Evolutionary conservation across 1,284 basidiomycete genomes (phyloP).

Genomic region (Anthracocystis setariae): DNA sequence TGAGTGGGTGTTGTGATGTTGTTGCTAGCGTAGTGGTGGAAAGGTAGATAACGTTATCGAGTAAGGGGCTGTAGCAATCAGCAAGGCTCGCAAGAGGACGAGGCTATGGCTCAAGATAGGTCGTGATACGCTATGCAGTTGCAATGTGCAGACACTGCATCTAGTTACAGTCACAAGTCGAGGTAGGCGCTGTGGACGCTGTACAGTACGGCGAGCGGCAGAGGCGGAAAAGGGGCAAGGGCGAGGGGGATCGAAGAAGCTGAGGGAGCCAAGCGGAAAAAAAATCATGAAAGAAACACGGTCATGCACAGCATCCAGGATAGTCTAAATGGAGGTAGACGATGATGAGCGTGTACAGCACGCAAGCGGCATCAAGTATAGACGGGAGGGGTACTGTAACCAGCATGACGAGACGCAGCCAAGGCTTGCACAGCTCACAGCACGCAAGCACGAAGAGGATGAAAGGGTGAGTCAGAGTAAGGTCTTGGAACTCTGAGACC

Average conservation of each 20-base stretch:
- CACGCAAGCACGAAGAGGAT: background rate
- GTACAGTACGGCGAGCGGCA: background rate
- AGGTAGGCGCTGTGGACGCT: background rate
- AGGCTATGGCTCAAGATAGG: slow-evolving; percentile 5
- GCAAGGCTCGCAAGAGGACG: slow-evolving; percentile 1
- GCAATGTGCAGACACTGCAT: background rate
- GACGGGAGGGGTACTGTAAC: background rate
- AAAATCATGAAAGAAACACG: slow-evolving; percentile 31
- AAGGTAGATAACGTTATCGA: slow-evolving; percentile 28
- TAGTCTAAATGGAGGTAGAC: slow-evolving; percentile 17
- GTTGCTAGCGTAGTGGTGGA: slow-evolving; percentile 9
- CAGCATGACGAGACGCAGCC: background rate
- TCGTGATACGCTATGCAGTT: background rate
- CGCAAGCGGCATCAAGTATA: slow-evolving; percentile 9
- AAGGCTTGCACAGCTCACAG: background rate
- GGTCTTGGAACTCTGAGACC: background rate
- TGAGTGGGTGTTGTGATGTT: slow-evolving; percentile 2
- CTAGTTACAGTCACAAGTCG: background rate
- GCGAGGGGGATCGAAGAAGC: too few species aligned
- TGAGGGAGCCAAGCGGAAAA: slow-evolving; percentile 13
- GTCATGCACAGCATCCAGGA: slow-evolving; percentile 27
- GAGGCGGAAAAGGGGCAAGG: background rate
- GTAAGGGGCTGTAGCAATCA: slow-evolving; percentile 1
- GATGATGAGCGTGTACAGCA: slow-evolving; percentile 33
- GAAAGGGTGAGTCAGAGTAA: background rate